Conservation (phyloP, 1,284 basidiomycete species). For the Hymenochaete sp. region DNA sequence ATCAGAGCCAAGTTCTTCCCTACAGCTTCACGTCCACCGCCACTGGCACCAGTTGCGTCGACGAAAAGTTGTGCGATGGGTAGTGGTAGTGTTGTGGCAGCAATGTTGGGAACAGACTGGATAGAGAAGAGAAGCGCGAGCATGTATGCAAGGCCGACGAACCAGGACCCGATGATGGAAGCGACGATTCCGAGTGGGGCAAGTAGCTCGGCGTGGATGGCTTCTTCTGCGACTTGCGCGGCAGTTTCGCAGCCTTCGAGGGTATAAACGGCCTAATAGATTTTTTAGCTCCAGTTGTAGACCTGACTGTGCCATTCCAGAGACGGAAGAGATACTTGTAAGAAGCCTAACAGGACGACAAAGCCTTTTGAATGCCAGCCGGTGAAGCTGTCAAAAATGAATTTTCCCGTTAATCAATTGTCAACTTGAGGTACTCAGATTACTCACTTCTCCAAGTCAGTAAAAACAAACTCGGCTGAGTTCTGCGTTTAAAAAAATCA, state of each 20-base stretch:
- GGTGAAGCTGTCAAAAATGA: slow-evolving; percentile 36
- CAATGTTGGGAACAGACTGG: slow-evolving; percentile 42
- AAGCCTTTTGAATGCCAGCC: slow-evolving; percentile 47
- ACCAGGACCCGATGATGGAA: slow-evolving; percentile 52
- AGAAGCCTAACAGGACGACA: slow-evolving; percentile 51
- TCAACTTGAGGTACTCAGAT: background rate
- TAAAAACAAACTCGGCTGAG: slow-evolving; percentile 45
- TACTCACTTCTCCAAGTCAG: slow-evolving; percentile 46
- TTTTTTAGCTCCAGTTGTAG: background rate
- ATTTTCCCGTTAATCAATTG: background rate
- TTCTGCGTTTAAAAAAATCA: slow-evolving; percentile 30
- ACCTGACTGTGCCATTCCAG: background rate
- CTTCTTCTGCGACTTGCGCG: slow-evolving; percentile 55
- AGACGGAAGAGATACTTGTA: slow-evolving; percentile 31
- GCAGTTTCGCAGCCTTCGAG: slow-evolving; percentile 57
- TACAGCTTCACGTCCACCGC: no score
- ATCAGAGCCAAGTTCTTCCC: slow-evolving; percentile 40
- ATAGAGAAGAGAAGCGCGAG: slow-evolving; percentile 51
- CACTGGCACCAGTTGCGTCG: slow-evolving; percentile 48
- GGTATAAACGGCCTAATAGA: slow-evolving; percentile 45
- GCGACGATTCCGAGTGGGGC: slow-evolving; percentile 49
- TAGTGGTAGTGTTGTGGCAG: slow-evolving; percentile 42
- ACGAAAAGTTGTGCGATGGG: slow-evolving; percentile 52
- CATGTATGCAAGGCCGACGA: slow-evolving; percentile 51
- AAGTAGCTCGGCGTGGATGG: slow-evolving; percentile 45